Conservation (phyloP, 805 yeast genomes). For the Sugiyamaella smithiae region DNA sequence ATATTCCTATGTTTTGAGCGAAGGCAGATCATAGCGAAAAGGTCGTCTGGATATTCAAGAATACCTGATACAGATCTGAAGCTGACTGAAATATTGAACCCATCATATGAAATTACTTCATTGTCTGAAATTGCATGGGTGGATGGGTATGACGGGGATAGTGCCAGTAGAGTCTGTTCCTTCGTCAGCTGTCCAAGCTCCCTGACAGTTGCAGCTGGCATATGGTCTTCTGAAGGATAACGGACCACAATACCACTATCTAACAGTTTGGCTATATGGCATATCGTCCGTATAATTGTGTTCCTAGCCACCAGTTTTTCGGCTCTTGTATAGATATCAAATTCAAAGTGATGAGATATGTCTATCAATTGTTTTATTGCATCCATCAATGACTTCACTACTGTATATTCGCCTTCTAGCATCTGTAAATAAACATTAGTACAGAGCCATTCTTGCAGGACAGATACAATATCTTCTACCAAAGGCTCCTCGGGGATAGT, state of each 20-base stretch:
- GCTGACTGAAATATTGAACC: conserved; percentile 40
- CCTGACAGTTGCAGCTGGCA: conserved; percentile 35
- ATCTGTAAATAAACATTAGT: conserved; percentile 29
- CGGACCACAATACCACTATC: conserved; percentile 34
- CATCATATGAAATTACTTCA: conserved; percentile 43
- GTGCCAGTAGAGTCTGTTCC: conserved; percentile 66
- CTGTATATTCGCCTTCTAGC: conserved; percentile 27
- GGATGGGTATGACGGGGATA: conserved; percentile 68
- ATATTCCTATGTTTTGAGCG: conserved; percentile 61
- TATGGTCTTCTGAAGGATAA: conserved; percentile 29
- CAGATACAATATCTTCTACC: conserved; percentile 34
- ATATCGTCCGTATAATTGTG: conserved; percentile 32
- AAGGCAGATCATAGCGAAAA: conserved; percentile 62
- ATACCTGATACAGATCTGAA: conserved; percentile 65
- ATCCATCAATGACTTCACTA: conserved; percentile 25
- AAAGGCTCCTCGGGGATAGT: conserved; percentile 24
- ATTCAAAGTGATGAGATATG: conserved; percentile 24
- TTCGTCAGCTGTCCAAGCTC: conserved; percentile 51
- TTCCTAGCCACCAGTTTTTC: conserved; percentile 30
- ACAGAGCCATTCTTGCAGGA: conserved; percentile 34
- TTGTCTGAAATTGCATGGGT: conserved; percentile 40
- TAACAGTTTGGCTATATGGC: conserved; percentile 31
- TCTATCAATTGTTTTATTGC: conserved; percentile 29
- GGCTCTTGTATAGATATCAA: conserved; percentile 28
- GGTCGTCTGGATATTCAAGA: conserved; percentile 60